Conservation (phyloP, 1,284 basidiomycete genomes). For the Rhodotorula sp. region DNA sequence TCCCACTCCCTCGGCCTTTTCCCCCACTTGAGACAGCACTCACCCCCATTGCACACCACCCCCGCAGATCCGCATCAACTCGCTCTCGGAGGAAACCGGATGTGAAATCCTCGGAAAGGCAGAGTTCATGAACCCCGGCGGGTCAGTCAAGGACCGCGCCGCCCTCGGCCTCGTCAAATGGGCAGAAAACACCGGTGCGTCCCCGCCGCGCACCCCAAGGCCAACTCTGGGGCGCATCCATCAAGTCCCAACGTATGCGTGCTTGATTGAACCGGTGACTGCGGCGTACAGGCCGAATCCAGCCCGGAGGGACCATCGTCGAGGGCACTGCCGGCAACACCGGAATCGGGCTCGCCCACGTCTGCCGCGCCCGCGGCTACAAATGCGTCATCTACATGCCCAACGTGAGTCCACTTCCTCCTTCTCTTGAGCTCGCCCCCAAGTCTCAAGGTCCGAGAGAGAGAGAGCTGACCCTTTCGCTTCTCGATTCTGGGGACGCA, state of each 20-base stretch:
- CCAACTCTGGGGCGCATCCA: background rate
- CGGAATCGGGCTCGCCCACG: slow-evolving; percentile 53
- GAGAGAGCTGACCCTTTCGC: too few relatives aligned
- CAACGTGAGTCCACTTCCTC: slow-evolving; percentile 56
- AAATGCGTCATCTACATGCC: slow-evolving; percentile 99
- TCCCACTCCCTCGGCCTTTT: background rate
- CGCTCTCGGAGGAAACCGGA: slow-evolving; percentile 84
- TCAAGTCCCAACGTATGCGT: background rate
- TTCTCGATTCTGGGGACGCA: too few relatives aligned
- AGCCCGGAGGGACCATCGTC: slow-evolving; percentile 89
- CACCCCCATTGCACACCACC: slow-evolving; percentile 5
- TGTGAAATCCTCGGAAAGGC: slow-evolving; percentile 89
- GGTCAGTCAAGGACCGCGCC: slow-evolving; percentile 96
- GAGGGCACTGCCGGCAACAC: slow-evolving; percentile 99
- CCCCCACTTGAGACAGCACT: background rate
- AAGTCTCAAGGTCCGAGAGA: background rate
- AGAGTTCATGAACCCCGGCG: slow-evolving; percentile 98
- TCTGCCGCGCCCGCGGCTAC: slow-evolving; percentile 89
- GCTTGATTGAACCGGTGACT: background rate
- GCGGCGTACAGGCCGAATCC: slow-evolving; percentile 59
- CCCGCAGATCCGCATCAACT: slow-evolving; percentile 73
- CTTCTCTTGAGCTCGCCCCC: background rate
- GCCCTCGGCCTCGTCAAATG: slow-evolving; percentile 85
- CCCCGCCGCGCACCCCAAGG: slow-evolving; percentile 46
- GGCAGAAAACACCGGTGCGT: slow-evolving; percentile 82